Base-by-base conservation (phyloP, 805 yeast species). In the Lachancea fermentati region DNA sequence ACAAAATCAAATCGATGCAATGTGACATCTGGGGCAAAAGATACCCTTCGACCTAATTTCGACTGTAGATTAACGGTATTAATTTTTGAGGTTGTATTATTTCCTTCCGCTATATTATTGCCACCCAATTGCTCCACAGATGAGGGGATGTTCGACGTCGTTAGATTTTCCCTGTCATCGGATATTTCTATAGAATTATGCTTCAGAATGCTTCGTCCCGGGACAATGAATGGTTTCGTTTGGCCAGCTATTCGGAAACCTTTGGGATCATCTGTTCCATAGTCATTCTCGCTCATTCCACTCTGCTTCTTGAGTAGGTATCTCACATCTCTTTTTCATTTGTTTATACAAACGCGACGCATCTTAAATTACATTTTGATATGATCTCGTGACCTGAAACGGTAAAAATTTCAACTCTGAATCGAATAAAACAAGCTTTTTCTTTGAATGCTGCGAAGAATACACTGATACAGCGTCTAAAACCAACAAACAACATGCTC, bases 11-110 rank as follows among this genome's bases (percentile, higher is more conserved):
- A 69, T 51, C 78, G 75, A 51, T 79, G 85, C 30, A 80, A 66
- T 3, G 83, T 79, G 0, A 79, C 85, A 49, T 79, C 85, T 1
- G 84, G 84, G 1, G 89, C 89, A 67, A 84, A 84, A 4, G 87
- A 79, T 4, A 84, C 91, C 18, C 91, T 62, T 42, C 91, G 46
- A 30, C 47, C 51, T 3, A 36, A 37, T 37, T 44, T 57, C 8
- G 39, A 39, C 24, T 47, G 52, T 26, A 48, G 31, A 15, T 28
- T 30, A 5, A 50, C 19, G 3, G 55, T 51, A 28, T 49, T 50
- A 3, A 58, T 48, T 34, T 48, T 50, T 2, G 62, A 55, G 4
- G 62, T 59, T 3, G 62, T 57, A 32, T 58, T 59, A 40, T 54
- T 59, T 5, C 51, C 54, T n/a, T 47, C 54, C 3, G 41, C 14